Base-by-base conservation (phyloP, 2,329 filamentous ascomycete species). In the Fusarium solani-melongenae region DNA sequence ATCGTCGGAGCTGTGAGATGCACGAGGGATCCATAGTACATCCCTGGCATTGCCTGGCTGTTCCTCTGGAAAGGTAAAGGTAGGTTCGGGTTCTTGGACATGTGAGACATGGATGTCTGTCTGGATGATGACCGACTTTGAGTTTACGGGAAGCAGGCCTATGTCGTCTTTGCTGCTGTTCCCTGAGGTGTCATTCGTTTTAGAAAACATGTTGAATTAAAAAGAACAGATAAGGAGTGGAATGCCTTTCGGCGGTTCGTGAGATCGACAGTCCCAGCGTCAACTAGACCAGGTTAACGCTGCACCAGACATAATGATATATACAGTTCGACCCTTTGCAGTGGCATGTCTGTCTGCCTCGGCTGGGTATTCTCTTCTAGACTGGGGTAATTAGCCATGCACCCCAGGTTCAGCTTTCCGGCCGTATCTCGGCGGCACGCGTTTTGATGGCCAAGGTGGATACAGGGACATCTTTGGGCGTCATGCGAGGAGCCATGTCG, bases 81-180 rank as follows among this genome's bases (percentile, higher is more conserved):
- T 61, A 3, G 66, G 46, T 27, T 72, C 69, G 38, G 72, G 69
- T 4, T 49, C 36, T 7, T 66, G 39, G 29, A 51, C 8, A 17
- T 63, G 70, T 6, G 72, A 51, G 24, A 51, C 46, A 29, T 51
- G 46, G 46, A 51, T 74, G 46, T 74, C 72, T 53, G 74, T 74
- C 29, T 74, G 69, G 39, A 74, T 59, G 22, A 74, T 74, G 9
- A 65, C 68, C 11, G 65, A 27, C n/a, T 74, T 74, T 12, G 66
- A 38, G 27, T 66, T 29, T 22, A 70, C 33, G 12, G 72, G 72
- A 14, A 74, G 62, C 20, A 74, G 24, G 53, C 72, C 72, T 49
- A 75, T 72, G 38, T 74, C 72, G 39, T 74, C 72, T 46, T 72
- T 74, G 33, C 72, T 74, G 31, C 72, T 64, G 38, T 72, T 74